Conservation (phyloP, 2,329 filamentous ascomycete genomes). For the Colletotrichum truncatum region DNA sequence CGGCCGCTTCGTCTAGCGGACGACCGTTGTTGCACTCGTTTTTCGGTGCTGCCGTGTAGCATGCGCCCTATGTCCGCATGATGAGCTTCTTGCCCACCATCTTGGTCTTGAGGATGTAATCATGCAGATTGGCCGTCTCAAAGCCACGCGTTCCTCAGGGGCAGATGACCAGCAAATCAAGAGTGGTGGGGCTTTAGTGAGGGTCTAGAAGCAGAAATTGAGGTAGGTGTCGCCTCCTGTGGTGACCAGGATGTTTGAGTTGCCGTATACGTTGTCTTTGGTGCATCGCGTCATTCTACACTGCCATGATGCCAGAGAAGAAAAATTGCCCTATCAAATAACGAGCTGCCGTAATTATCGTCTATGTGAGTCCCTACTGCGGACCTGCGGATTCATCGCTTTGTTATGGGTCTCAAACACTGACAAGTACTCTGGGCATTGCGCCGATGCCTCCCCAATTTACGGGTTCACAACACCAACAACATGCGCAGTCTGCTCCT, state of each 20-base stretch:
- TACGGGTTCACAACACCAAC: constrained; percentile 24
- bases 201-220: constrained; percentile 29
- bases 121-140: constrained; percentile 31
- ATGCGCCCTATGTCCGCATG: constrained; percentile 41
- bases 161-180: constrained; percentile 35
- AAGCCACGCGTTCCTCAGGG: constrained; percentile 39
- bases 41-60: constrained; percentile 39
- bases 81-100: constrained; percentile 42
- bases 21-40: constrained; percentile 35
- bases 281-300: constrained; percentile 35
- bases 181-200: constrained; percentile 25
- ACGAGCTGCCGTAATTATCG: background rate
- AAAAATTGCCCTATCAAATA: constrained; percentile 26
- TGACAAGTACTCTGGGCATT: constrained; percentile 36
- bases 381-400: constrained; percentile 34
- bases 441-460: constrained; percentile 30
- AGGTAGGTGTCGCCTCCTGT: constrained; percentile 34
- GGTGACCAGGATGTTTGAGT: constrained; percentile 30
- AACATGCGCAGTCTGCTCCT: constrained; percentile 24
- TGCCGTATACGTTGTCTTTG: constrained; percentile 33
- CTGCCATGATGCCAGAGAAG: constrained; percentile 33
- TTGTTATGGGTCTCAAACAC: constrained; percentile 36
- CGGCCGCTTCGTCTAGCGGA: constrained; percentile 16
- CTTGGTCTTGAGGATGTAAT: constrained; percentile 37
- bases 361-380: background rate